Conservation (phyloP, 768 basidiomycete species). For the Tricholoma sp. region DNA sequence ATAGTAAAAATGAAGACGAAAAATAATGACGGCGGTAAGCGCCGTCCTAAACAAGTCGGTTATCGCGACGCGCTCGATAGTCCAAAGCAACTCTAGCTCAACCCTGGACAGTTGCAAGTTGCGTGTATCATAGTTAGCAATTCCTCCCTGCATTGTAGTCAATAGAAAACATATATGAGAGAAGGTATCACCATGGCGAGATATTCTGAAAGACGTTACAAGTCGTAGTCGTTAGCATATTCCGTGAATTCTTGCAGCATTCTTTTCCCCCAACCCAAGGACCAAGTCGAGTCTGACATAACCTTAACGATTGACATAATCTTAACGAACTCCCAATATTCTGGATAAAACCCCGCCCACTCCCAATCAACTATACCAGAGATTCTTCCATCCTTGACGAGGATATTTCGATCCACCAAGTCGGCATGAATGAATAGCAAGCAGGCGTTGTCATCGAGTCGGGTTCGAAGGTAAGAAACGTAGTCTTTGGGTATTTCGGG, state of each 20-base stretch:
- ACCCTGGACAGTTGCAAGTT: no score
- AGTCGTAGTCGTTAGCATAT: not conserved
- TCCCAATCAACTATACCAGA: not conserved
- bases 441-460: not conserved
- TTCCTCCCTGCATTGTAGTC: no score
- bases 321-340: not conserved
- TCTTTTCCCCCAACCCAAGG: not conserved
- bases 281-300: not conserved
- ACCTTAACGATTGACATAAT: not conserved
- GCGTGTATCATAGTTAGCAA: no score
- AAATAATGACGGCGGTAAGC: no score
- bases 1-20: no score
- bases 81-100: no score
- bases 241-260: not conserved
- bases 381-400: not conserved
- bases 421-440: not conserved
- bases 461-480: not conserved
- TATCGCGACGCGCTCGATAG: no score
- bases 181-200: not conserved
- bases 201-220: not conserved
- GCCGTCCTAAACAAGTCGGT: no score
- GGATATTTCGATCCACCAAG: slow-evolving; percentile 1
- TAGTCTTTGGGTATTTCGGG: not conserved
- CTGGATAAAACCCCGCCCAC: not conserved
- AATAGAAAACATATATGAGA: no score